phyloP scores from a whole-genome alignment of 208 protist genomes.

The Trichomonas vaginalis region DNA sequence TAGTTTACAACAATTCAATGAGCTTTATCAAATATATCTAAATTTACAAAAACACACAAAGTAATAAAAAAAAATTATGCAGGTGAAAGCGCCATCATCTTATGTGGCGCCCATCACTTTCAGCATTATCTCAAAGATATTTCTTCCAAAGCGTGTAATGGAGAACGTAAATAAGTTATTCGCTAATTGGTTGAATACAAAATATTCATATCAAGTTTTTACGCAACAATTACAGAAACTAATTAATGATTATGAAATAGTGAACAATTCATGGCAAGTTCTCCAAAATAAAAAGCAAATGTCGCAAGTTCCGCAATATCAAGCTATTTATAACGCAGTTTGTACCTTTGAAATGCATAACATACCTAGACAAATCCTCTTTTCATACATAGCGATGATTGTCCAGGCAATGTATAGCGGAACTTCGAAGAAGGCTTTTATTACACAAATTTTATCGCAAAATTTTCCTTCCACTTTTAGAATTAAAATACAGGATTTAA shows the following conservation, averaged over 20 bases:
- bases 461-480: not conserved
- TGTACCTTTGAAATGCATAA: not conserved
- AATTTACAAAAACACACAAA: not conserved
- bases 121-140: not conserved
- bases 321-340: not conserved
- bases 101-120: not conserved
- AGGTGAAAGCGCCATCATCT: not conserved
- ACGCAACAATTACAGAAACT: not conserved
- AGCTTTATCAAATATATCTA: not conserved
- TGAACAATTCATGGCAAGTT: not conserved
- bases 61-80: too few species aligned
- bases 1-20: not conserved
- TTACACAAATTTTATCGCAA: not conserved
- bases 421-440: not conserved
- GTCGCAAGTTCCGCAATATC: not conserved
- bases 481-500: not conserved
- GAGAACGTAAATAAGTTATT: not conserved
- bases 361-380: not conserved
- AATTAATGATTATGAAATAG: not conserved
- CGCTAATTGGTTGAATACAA: not conserved
- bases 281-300: not conserved
- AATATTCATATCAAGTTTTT: not conserved
- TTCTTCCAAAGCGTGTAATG: not conserved
- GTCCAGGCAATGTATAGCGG: not conserved
- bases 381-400: not conserved